Conservation (phyloP, 495 filamentous ascomycete genomes). For the Letharia lupina region DNA sequence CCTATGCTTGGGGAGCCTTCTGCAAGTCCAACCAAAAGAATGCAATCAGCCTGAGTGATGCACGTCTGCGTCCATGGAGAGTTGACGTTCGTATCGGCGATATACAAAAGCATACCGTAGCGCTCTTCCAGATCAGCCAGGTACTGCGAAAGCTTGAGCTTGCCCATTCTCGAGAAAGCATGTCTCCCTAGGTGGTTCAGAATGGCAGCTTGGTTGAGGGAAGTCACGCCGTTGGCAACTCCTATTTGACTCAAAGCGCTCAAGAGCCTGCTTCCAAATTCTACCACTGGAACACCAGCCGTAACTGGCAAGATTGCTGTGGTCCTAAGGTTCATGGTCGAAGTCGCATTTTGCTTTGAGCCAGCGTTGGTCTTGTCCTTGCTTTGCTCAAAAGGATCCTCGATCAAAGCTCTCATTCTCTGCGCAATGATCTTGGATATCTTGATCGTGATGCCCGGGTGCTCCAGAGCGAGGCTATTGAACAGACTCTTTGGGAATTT, state of each 20-base stretch:
- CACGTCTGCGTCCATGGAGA: constrained; percentile 98
- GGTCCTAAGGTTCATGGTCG: constrained; percentile 84
- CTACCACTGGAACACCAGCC: constrained; percentile 83
- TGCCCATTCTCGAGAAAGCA: constrained; percentile 95
- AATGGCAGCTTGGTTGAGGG: constrained; percentile 87
- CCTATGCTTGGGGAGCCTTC: constrained; percentile 85
- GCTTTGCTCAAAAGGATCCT: constrained; percentile 61
- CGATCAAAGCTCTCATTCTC: constrained; percentile 81
- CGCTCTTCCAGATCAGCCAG: constrained; percentile 95
- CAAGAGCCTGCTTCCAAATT: constrained; percentile 85
- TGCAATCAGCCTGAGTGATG: constrained; percentile 91
- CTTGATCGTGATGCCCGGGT: constrained; percentile 96
- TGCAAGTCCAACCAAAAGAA: constrained; percentile 83
- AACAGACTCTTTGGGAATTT: constrained; percentile 94
- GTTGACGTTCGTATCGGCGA: constrained; percentile 95
- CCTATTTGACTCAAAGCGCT: constrained; percentile 84
- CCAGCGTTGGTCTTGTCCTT: constrained; percentile 41
- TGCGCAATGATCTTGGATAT: constrained; percentile 98
- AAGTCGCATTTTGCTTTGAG: constrained; percentile 63
- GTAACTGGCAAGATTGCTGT: constrained; percentile 89
- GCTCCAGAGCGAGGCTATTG: constrained; percentile 93
- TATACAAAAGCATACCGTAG: constrained; percentile 89
- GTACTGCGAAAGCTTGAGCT: constrained; percentile 91
- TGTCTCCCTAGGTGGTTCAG: constrained; percentile 89
- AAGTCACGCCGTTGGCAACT: constrained; percentile 78